phyloP scores from a whole-genome alignment of 495 filamentous ascomycete species.

The Penicillium samsonianum region DNA sequence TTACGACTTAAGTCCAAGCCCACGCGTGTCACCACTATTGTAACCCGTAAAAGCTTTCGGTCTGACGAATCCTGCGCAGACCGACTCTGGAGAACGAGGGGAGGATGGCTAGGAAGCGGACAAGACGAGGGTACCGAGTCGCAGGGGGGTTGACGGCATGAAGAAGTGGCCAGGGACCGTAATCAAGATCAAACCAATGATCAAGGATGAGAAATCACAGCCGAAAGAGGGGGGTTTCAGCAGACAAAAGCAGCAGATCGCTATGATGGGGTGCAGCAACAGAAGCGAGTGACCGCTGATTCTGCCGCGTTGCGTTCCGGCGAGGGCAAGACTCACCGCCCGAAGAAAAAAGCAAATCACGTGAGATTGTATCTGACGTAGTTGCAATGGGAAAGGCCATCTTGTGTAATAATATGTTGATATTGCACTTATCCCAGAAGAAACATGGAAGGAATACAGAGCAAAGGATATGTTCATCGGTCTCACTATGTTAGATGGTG shows the following conservation, averaged over 20 bases:
- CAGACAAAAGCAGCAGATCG: constrained; percentile 28
- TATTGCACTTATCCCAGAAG: neutral
- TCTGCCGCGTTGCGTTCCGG: constrained; percentile 30
- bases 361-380: constrained; percentile 28
- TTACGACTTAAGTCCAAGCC: neutral
- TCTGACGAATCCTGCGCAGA: constrained; percentile 22
- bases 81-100: constrained; percentile 29
- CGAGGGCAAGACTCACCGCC: constrained; percentile 36
- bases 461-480: neutral
- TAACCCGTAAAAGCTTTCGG: constrained; percentile 16
- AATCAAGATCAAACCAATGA: constrained; percentile 13
- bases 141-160: constrained; percentile 40
- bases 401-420: neutral
- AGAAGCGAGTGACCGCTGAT: constrained; percentile 37
- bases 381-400: constrained; percentile 14
- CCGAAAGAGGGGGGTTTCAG: constrained; percentile 19
- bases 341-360: constrained; percentile 29
- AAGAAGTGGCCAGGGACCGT: constrained; percentile 20
- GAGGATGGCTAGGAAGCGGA: constrained; percentile 42
- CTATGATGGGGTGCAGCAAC: constrained; percentile 35
- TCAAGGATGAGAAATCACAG: constrained; percentile 19
- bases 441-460: neutral
- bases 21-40: constrained; percentile 27
- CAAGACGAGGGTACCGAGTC: constrained; percentile 39
- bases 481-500: neutral